A percentile compares a stretch with the other conserved stretches of the same genome.
Evolutionary conservation across 2,329 filamentous ascomycete species (phyloP).

Genomic region (Pyrenochaeta sp.): DNA sequence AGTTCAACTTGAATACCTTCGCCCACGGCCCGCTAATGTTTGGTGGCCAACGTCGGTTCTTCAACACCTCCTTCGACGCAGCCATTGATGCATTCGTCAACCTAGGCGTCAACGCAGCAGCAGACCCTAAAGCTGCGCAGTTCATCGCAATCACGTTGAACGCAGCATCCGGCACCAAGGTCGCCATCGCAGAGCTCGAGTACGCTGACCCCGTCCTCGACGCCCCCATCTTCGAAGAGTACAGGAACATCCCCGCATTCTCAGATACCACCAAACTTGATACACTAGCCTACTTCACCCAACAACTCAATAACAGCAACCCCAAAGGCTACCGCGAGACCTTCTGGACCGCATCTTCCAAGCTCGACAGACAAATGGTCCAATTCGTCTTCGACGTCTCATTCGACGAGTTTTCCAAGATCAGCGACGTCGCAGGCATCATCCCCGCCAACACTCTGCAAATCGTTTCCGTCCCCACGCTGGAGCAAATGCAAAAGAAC

Average conservation of each 20-base stretch:
- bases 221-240: slow-evolving; percentile 11
- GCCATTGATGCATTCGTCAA: slow-evolving; percentile 26
- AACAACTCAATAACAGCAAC: slow-evolving; percentile 14
- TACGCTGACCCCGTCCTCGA: slow-evolving; percentile 9
- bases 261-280: slow-evolving; percentile 24
- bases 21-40: slow-evolving; percentile 22
- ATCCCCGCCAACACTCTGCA: slow-evolving; percentile 27
- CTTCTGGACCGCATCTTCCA: slow-evolving; percentile 32
- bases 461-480: slow-evolving; percentile 22
- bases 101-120: slow-evolving; percentile 2
- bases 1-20: slow-evolving; percentile 25
- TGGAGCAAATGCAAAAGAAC: slow-evolving; percentile 26
- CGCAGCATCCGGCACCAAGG: not conserved
- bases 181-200: slow-evolving; percentile 8
- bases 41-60: slow-evolving; percentile 8
- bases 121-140: slow-evolving; percentile 12
- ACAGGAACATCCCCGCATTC: slow-evolving; percentile 11
- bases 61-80: slow-evolving; percentile 17
- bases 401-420: slow-evolving; percentile 15
- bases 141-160: slow-evolving; percentile 3
- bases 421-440: slow-evolving; percentile 10
- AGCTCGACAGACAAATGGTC: slow-evolving; percentile 18
- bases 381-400: slow-evolving; percentile 18
- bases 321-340: slow-evolving; percentile 22
- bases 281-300: slow-evolving; percentile 24